A percentile compares a stretch with the other conserved stretches of the same genome.
Conservation (phyloP, 441 rosid species). For the Geranium incanum region DNA sequence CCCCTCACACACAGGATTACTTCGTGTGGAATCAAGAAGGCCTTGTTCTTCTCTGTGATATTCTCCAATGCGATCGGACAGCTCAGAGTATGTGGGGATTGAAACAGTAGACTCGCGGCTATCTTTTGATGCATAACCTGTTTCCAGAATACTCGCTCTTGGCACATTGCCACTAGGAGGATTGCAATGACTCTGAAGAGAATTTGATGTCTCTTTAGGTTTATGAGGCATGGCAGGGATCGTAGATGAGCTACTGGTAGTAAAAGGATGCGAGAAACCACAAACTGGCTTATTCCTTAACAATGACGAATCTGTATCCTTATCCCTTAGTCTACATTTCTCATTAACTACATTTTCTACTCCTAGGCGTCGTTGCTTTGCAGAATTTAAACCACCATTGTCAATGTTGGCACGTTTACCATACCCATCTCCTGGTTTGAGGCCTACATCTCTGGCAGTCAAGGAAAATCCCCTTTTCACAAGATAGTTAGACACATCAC, state of each 20-base stretch:
- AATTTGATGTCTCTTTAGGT: slow-evolving; percentile 28
- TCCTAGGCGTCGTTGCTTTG: slow-evolving; percentile 40
- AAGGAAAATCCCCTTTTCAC: slow-evolving; percentile 42
- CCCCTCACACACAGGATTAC: too few relatives aligned
- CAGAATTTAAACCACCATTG: slow-evolving; percentile 27
- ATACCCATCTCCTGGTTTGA: slow-evolving; percentile 32
- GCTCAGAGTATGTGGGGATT: slow-evolving; percentile 17
- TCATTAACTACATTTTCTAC: slow-evolving; percentile 42
- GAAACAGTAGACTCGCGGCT: slow-evolving; percentile 31
- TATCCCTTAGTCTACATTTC: slow-evolving; percentile 13
- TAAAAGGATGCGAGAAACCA: slow-evolving; percentile 18
- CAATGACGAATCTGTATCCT: slow-evolving; percentile 4
- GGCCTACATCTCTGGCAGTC: slow-evolving; percentile 32
- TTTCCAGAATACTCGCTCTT: not conserved
- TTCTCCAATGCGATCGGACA: slow-evolving; percentile 17
- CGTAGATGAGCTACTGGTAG: slow-evolving; percentile 8
- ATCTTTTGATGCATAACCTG: slow-evolving; percentile 21
- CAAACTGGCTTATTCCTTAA: slow-evolving; percentile 21
- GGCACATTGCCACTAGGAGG: slow-evolving; percentile 12
- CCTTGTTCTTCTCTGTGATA: slow-evolving; percentile 22
- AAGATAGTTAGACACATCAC: slow-evolving; percentile 53
- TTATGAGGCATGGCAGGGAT: slow-evolving; percentile 22
- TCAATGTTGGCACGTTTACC: slow-evolving; percentile 20
- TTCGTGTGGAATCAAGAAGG: not conserved
- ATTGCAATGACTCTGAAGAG: slow-evolving; percentile 18